Evolutionary conservation across 1,284 basidiomycete species (phyloP), one percentile per base, ranked within the genome.

Genomic region (Sporisorium reilianum): DNA sequence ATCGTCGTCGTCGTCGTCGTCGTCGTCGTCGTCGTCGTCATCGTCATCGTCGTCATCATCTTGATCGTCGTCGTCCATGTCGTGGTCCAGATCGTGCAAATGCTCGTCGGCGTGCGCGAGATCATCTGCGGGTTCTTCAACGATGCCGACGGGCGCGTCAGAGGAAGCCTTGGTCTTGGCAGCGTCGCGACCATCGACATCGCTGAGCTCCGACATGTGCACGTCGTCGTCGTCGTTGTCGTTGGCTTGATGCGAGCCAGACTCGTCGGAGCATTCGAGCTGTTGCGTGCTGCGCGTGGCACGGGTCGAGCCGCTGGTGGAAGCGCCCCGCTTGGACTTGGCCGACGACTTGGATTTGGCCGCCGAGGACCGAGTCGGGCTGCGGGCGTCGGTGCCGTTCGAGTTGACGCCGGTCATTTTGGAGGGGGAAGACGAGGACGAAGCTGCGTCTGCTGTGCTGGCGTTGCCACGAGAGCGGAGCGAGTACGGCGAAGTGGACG

Each of bases 391-490:
- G 12, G 45, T 8, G 40, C 22, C 34, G 41, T 60, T 64, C 30
- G 67, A 54, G 34, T 70, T 60, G 48, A 23, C 22, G 30, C 61
- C 67, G 14, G 62, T 54, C 67, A 70, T 68, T 9, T 41, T 53
- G 51, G 65, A 45, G 5, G 50, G 23, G 26, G 45, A 51, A 30
- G 65, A 41, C 8, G 51, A 40, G 2, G 65, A 22, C 26, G 45
- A 26, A 3, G 41, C 12, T 26, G 32, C 32, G 56, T 45, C 45
- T 30, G 50, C 26, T 7, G 44, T 44, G 60, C 30, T 22, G 25
- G 36, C 40, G 32, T 60, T 60, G 53, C 50, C 50, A 18, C 67
- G 67, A 32, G 67, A 70, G n/a, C 67, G 67, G 26, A 70, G 67
- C 6, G 67, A 57, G 25, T 64, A 64, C 1, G 61, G 56, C n/a